Evolutionary conservation across 306 rosid genomes (phyloP).

Genomic region (Fragaria vesca): DNA sequence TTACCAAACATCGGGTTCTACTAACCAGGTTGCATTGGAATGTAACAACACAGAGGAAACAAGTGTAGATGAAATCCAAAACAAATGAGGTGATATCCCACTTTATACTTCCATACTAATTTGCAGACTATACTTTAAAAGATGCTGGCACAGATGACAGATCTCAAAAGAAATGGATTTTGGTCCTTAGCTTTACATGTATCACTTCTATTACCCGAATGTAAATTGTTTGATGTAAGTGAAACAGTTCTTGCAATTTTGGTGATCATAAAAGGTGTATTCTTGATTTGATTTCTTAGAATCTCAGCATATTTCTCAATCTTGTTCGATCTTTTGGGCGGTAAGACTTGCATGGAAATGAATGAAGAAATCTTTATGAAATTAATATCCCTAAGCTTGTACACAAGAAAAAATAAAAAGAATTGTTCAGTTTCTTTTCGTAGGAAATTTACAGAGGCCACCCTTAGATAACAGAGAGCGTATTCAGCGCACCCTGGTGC

Average conservation of each 20-base stretch:
- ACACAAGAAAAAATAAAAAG: background rate
- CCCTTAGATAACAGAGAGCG: constrained; percentile 5
- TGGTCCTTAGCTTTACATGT: constrained; percentile 12
- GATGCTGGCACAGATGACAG: constrained; percentile 33
- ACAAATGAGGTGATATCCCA: constrained; percentile 45
- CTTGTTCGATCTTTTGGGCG: background rate
- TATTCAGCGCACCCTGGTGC: too few relatives aligned
- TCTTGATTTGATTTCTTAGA: background rate
- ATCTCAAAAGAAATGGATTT: constrained; percentile 19
- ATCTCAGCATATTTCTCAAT: background rate
- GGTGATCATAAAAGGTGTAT: constrained; percentile 5
- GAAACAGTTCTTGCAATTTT: constrained; percentile 23
- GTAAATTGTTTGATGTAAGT: constrained; percentile 13
- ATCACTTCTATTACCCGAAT: constrained; percentile 5
- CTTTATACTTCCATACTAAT: constrained; percentile 9
- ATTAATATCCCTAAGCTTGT: background rate
- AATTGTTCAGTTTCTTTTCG: background rate
- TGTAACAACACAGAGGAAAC: constrained; percentile 65
- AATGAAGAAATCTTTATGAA: background rate
- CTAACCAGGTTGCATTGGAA: constrained; percentile 49
- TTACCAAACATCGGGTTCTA: constrained; percentile 43
- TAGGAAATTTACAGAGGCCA: background rate
- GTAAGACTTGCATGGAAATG: background rate
- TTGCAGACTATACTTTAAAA: constrained; percentile 31
- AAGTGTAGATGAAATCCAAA: constrained; percentile 54